These are phyloP conservation scores for Globisporangium acanthophoron DNA, from an alignment of 352 stramenopile genomes.

Conservation along the genomic window DNA sequence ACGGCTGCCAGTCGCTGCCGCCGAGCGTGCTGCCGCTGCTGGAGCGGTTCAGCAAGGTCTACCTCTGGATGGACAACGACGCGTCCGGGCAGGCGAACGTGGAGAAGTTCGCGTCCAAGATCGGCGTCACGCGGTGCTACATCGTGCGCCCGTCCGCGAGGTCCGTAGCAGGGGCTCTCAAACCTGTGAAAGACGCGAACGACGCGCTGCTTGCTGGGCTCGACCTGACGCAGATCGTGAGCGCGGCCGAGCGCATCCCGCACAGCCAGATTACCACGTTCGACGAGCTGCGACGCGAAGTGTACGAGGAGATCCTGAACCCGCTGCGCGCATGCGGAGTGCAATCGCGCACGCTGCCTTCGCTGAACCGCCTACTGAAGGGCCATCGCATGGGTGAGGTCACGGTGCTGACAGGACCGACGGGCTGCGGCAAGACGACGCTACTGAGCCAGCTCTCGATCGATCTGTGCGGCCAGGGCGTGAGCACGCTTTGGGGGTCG, in stretches of 20 bases:
- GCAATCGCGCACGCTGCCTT: conserved; percentile 90
- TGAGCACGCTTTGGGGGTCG: conserved; percentile 97
- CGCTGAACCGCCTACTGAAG: conserved; percentile 95
- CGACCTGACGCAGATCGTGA: conserved; percentile 86
- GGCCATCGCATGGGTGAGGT: conserved; percentile 97
- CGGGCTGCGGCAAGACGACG: conserved; percentile 94
- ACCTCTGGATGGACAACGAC: conserved; percentile 99
- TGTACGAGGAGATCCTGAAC: conserved; percentile 95
- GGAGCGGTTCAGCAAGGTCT: conserved; percentile 96
- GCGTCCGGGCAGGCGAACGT: conserved; percentile 91
- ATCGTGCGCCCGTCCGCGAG: conserved; percentile 81
- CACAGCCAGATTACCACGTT: conserved; percentile 95
- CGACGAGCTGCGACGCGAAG: conserved; percentile 85
- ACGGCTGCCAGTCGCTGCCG: conserved; percentile 95
- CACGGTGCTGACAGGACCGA: conserved; percentile 97
- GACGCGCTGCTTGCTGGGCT: conserved; percentile 91
- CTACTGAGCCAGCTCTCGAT: conserved; percentile 90
- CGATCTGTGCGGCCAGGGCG: conserved; percentile 91
- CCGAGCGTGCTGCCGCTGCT: conserved; percentile 93
- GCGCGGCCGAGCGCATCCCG: conserved; percentile 73
- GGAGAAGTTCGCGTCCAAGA: conserved; percentile 95
- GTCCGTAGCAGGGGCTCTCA: conserved; percentile 38
- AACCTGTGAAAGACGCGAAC: conserved; percentile 92
- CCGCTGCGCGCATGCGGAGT: conserved; percentile 91
- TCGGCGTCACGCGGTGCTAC: conserved; percentile 89